A percentile compares a stretch with the other conserved stretches of the same genome.
phyloP scores from a whole-genome alignment of 352 stramenopile species.

The Aphanomyces euteiches region DNA sequence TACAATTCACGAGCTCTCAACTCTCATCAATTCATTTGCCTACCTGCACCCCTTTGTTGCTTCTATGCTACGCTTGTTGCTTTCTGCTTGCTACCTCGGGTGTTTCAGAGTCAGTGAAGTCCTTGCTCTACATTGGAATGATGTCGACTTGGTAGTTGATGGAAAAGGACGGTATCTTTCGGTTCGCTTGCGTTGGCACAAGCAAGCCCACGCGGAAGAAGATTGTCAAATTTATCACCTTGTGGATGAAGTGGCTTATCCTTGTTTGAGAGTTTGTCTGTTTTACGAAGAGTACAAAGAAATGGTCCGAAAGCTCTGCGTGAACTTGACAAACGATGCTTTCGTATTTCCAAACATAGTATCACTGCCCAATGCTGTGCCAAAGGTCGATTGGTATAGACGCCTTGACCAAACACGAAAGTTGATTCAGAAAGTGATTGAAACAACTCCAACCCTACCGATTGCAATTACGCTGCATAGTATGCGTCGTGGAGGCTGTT shows the following conservation, averaged over 20 bases:
- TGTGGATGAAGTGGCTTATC: slow-evolving; percentile 5
- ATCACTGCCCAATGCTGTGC: not conserved
- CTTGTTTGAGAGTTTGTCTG: slow-evolving; percentile 8
- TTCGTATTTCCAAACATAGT: slow-evolving; percentile 18
- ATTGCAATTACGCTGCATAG: slow-evolving; percentile 11
- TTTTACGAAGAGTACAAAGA: slow-evolving; percentile 1
- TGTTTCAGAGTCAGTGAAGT: slow-evolving; percentile 19
- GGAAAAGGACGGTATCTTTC: slow-evolving; percentile 9
- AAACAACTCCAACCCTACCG: not conserved
- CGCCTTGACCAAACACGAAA: slow-evolving; percentile 7
- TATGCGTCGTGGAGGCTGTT: not conserved
- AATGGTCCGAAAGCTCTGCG: not conserved
- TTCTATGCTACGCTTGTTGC: slow-evolving; percentile 16
- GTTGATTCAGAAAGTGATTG: not conserved
- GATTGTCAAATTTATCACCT: slow-evolving; percentile 21
- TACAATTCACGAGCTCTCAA: slow-evolving; percentile 3
- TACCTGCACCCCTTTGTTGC: not conserved
- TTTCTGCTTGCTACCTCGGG: not conserved
- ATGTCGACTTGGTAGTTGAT: slow-evolving; percentile 8
- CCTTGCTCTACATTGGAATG: slow-evolving; percentile 15
- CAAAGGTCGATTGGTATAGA: slow-evolving; percentile 10
- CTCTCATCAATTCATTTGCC: not conserved
- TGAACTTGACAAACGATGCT: not conserved
- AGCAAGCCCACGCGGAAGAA: slow-evolving; percentile 15
- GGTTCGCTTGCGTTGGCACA: slow-evolving; percentile 16